Evolutionary conservation across 805 yeast species (phyloP).

Genomic region (Candida xiaguanensis): DNA sequence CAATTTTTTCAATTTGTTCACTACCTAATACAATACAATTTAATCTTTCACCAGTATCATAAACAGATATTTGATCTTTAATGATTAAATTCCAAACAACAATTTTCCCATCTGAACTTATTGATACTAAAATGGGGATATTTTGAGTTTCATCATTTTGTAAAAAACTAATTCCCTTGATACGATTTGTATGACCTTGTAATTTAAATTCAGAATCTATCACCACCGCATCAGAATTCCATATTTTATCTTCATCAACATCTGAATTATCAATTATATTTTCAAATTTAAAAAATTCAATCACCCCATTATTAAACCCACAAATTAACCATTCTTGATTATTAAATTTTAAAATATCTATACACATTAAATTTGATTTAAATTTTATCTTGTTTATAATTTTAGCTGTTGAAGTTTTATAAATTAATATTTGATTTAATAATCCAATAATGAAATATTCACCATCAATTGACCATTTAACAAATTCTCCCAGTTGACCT

Average conservation of each 20-base stretch:
- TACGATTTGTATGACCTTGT: slow-evolving; percentile 80
- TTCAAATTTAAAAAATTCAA: slow-evolving; percentile 51
- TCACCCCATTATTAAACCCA: slow-evolving; percentile 70
- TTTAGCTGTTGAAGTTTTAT: slow-evolving; percentile 59
- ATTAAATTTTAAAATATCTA: slow-evolving; percentile 48
- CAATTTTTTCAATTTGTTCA: slow-evolving; percentile 72
- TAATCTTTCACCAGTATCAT: slow-evolving; percentile 85
- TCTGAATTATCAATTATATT: slow-evolving; percentile 16
- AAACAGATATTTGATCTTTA: slow-evolving; percentile 83
- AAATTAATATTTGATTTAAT: slow-evolving; percentile 59
- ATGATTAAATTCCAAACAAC: slow-evolving; percentile 75
- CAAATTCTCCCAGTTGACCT: slow-evolving; percentile 62
- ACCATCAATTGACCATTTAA: slow-evolving; percentile 69
- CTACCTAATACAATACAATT: slow-evolving; percentile 78
- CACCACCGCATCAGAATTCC: slow-evolving; percentile 20
- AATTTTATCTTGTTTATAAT: slow-evolving; percentile 51
- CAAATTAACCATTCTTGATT: slow-evolving; percentile 56
- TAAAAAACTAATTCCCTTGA: slow-evolving; percentile 69
- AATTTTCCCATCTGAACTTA: slow-evolving; percentile 89
- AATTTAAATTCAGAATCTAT: slow-evolving; percentile 53
- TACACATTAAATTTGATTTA: slow-evolving; percentile 60
- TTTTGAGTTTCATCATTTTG: slow-evolving; percentile 32
- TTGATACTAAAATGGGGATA: slow-evolving; percentile 60
- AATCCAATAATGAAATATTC: slow-evolving; percentile 73
- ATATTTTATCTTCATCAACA: slow-evolving; percentile 25